Base-by-base conservation (phyloP, 495 filamentous ascomycete genomes). In the Trichoderma virens region DNA sequence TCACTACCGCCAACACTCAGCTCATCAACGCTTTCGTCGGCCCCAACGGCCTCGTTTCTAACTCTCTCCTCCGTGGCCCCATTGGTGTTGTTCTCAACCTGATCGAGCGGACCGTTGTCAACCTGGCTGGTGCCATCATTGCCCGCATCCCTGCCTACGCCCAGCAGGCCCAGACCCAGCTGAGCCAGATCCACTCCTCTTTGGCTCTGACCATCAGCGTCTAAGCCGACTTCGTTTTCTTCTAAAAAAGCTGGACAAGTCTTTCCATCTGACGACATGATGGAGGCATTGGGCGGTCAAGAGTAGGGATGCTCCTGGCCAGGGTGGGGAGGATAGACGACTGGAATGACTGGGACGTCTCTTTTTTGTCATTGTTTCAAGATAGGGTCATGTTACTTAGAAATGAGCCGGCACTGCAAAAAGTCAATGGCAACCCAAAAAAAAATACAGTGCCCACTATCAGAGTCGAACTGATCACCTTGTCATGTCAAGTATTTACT, bases 391-490 rank as follows among this genome's bases (percentile, higher is more conserved):
- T 47, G 43, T 30, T 30, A 30, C 51, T 18, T 56, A 56, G 23
- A 30, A 56, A 7, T 28, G 27, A 13, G 25, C 51, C 23, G 13
- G 11, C 13, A 28, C 25, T 30, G 27, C 51, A 56, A 30, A 56
- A 30, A 56, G 9, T 14, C 14, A 1, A 30, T 1, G 4, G 9
- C 5, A 27, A 31, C 28, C 3, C 7, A 56, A 30, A 6, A 56
- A 56, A 56, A 56, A 56, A 56, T 3, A 45, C 11, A 30, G 1
- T 56, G 51, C 51, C 51, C 51, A 56, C 51, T 56, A 56, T 31
- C 51, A 56, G 51, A 56, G 51, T 56, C 51, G 51, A 56, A 56
- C 51, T 56, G 51, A 56, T 56, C 51, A 56, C 51, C 51, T 56
- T 56, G 51, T 56, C 51, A 56, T 56, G 51, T 56, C 51, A 56